Percentiles rank a stretch among this genome's conserved stretches.
Evolutionary conservation across 495 filamentous ascomycete species (phyloP).

Genomic region (Polyplosphaeria fusca): DNA sequence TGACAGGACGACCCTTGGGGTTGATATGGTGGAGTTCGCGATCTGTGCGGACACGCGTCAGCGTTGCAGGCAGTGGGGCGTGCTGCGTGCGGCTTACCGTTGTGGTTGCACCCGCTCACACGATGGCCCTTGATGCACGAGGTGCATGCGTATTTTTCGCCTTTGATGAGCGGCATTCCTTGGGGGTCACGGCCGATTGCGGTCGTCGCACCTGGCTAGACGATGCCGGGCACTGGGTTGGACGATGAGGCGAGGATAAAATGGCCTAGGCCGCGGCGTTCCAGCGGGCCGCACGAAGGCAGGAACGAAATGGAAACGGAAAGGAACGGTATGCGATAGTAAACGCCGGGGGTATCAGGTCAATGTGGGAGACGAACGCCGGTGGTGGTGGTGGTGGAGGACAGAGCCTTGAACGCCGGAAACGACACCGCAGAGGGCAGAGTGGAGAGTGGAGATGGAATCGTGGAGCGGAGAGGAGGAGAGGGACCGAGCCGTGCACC

Average conservation of each 20-base stretch:
- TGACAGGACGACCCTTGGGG: conserved; percentile 97
- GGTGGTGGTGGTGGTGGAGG: conserved; percentile 1
- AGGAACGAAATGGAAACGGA: not conserved
- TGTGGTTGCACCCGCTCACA: conserved; percentile 45
- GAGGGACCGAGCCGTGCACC: conserved; percentile 34
- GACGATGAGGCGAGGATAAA: not conserved
- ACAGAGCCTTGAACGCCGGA: conserved; percentile 34
- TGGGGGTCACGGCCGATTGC: conserved; percentile 30
- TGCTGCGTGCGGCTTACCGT: conserved; percentile 33
- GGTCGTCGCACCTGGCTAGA: conserved; percentile 25
- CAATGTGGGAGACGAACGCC: conserved; percentile 28
- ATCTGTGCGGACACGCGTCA: conserved; percentile 53
- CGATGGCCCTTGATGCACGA: conserved; percentile 46
- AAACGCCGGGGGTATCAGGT: conserved; percentile 32
- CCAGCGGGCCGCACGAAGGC: conserved; percentile 1
- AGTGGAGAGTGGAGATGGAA: conserved; percentile 15
- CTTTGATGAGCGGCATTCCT: conserved; percentile 37
- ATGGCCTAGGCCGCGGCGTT: conserved; percentile 2
- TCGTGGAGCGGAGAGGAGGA: conserved; percentile 13
- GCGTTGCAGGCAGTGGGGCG: not conserved
- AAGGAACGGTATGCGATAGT: not conserved
- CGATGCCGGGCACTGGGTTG: conserved; percentile 5
- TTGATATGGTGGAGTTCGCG: conserved; percentile 93
- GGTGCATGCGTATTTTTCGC: conserved; percentile 44
- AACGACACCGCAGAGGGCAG: conserved; percentile 18